A percentile compares a stretch with the other conserved stretches of the same genome.
phyloP scores from a whole-genome alignment of 345 rosid genomes.

The Citrus medica region DNA sequence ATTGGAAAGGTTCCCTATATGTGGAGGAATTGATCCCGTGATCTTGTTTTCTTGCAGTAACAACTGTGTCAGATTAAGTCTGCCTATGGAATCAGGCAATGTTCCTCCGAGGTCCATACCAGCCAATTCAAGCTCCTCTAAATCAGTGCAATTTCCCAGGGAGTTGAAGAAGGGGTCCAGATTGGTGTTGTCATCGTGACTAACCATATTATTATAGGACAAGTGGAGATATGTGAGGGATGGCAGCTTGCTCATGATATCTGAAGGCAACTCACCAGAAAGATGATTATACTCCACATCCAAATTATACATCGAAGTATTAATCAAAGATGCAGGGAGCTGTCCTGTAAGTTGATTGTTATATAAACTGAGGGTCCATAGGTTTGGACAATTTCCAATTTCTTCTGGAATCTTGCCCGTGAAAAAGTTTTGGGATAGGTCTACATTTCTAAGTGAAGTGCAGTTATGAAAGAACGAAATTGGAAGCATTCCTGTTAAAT shows the following conservation, averaged over 20 bases:
- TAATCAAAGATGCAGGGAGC: conserved; percentile 39
- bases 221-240: conserved; percentile 28
- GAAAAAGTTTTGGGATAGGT: conserved; percentile 39
- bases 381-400: conserved; percentile 38
- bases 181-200: conserved; percentile 42
- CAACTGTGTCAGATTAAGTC: conserved; percentile 16
- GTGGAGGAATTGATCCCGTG: conserved; percentile 38
- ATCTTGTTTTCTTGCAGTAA: conserved; percentile 42
- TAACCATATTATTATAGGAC: conserved; percentile 43
- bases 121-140: conserved; percentile 45
- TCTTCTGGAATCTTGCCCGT: conserved; percentile 42
- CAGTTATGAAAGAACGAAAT: conserved; percentile 49
- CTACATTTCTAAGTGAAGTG: conserved; percentile 32
- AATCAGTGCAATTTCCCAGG: conserved; percentile 35
- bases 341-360: conserved; percentile 38
- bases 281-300: conserved; percentile 42
- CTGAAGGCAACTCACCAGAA: conserved; percentile 43
- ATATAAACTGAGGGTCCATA: conserved; percentile 35
- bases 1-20: conserved; percentile 28
- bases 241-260: conserved; percentile 28
- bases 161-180: conserved; percentile 43
- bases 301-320: conserved; percentile 25
- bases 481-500: conserved; percentile 32
- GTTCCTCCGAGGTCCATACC: conserved; percentile 54
- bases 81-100: conserved; percentile 36